Percentiles rank a stretch among this genome's conserved stretches.
These are phyloP conservation scores for Mucor irregularis DNA, from an alignment of 371 early-diverging fungal genomes.

Conservation along the genomic window DNA sequence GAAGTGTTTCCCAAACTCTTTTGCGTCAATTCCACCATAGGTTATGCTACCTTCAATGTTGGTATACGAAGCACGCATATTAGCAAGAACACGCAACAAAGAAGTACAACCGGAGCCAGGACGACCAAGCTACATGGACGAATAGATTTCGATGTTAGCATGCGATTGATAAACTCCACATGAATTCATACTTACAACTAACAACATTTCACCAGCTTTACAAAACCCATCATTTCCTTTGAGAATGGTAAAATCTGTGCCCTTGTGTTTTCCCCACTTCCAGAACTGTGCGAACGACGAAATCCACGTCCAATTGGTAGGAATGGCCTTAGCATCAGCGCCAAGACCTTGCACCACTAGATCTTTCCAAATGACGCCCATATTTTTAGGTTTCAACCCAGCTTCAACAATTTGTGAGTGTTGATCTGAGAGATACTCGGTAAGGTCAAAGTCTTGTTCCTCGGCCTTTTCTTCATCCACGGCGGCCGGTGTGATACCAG, in stretches of 20 bases:
- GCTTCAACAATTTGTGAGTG: constrained; percentile 21
- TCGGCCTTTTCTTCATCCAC: constrained; percentile 4
- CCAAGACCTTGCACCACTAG: constrained; percentile 46
- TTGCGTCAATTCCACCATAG: constrained; percentile 63
- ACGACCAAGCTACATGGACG: too few species aligned
- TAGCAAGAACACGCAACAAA: constrained; percentile 63
- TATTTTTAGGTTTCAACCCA: constrained; percentile 43
- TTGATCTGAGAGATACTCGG: constrained; percentile 20
- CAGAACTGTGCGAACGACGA: constrained; percentile 18
- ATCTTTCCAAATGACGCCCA: constrained; percentile 51
- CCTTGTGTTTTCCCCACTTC: constrained; percentile 26
- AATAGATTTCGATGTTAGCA: too few species aligned
- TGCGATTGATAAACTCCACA: too few species aligned
- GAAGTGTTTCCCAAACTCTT: constrained; percentile 53
- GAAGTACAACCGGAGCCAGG: constrained; percentile 75
- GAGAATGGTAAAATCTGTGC: constrained; percentile 39
- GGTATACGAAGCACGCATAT: constrained; percentile 63
- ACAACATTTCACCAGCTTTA: constrained; percentile 70
- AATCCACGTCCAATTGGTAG: constrained; percentile 19
- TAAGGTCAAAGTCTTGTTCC: constrained; percentile 20
- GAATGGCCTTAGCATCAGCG: constrained; percentile 26
- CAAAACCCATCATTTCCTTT: constrained; percentile 44
- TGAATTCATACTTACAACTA: too few species aligned
- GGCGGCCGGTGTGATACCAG: neutral
- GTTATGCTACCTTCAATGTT: constrained; percentile 53